phyloP scores from a whole-genome alignment of 2,329 filamentous ascomycete species.

The Aspergillus pseudoglaucus region DNA sequence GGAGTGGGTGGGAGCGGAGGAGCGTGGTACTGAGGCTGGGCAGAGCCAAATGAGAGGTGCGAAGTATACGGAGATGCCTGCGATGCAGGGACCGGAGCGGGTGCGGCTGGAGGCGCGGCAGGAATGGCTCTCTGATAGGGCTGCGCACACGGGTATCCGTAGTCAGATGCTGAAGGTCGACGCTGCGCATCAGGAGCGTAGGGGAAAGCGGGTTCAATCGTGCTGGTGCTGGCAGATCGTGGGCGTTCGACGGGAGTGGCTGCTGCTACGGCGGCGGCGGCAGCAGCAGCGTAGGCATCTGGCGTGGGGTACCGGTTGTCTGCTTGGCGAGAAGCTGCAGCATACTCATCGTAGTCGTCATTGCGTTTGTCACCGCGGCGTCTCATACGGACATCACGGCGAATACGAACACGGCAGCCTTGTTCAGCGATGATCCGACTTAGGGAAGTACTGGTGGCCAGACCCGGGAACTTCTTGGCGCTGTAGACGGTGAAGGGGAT shows the following conservation, averaged over 20 bases:
- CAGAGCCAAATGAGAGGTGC: constrained; percentile 39
- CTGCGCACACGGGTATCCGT: constrained; percentile 27
- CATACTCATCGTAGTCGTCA: constrained; percentile 58
- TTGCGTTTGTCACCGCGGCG: constrained; percentile 66
- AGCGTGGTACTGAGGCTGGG: constrained; percentile 37
- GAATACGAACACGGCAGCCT: constrained; percentile 90
- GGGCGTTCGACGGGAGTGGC: constrained; percentile 46
- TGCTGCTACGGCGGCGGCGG: no score
- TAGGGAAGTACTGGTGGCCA: constrained; percentile 80
- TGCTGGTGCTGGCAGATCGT: constrained; percentile 57
- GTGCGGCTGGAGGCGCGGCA: constrained; percentile 33
- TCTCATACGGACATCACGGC: constrained; percentile 88
- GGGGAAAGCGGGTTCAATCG: constrained; percentile 40
- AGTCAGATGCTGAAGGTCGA: constrained; percentile 46
- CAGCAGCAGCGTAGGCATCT: constrained; percentile 36
- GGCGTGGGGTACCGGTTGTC: constrained; percentile 45
- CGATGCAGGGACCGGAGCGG: constrained; percentile 20
- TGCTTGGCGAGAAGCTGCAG: constrained; percentile 25
- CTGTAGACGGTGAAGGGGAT: constrained; percentile 82
- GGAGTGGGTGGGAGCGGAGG: constrained; percentile 38
- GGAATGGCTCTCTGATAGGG: constrained; percentile 29
- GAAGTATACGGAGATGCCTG: constrained; percentile 25
- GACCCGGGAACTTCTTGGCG: constrained; percentile 95
- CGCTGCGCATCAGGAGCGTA: constrained; percentile 40
- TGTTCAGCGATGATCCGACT: constrained; percentile 93